Evolutionary conservation across 768 basidiomycete species (phyloP), one percentile per base, ranked within the genome.

Genomic region (Boletus bicolor): DNA sequence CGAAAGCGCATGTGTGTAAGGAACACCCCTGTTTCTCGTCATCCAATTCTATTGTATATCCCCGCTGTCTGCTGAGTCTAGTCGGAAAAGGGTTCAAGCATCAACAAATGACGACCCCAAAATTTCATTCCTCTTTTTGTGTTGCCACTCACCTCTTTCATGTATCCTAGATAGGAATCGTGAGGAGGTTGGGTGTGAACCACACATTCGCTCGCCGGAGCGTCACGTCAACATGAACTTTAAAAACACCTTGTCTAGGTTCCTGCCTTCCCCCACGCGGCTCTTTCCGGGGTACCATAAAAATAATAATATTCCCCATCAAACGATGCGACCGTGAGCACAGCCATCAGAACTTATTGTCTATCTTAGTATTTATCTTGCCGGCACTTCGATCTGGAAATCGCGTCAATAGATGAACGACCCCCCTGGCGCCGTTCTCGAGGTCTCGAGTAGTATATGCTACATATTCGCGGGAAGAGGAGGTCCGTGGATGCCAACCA

Each of bases 381-480:
- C 46, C 58, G 58, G 53, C 55, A 61, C 38, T 43, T 47, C 50
- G 56, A 64, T 57, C 58, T 51, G 45, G 51, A 44, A 56, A 7
- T 7, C 38, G 52, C 36, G 34, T 39, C 26, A 43, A 51, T 49
- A 44, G 34, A 50, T 44, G 37, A 52, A 36, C 51, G 45, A 43
- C n/a, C 53, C 58, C 54, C 54, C 46, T 59, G 57, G 38, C 35
- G 45, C 38, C 39, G 7, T 38, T 42, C 44, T 53, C 54, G 56
- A 58, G 45, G 41, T 19, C 43, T 58, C 44, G 44, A 30, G 28
- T n/a, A 49, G 19, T 10, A 15, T 37, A 49, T 42, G 19, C 28
- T 46, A 35, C 26, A 63, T 61, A 64, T 51, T 63, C 63, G 63
- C 62, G 63, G 62, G 62, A 63, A 51, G 49, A 32, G 51, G 39